A percentile compares a stretch with the other conserved stretches of the same genome.
These are phyloP conservation scores for Suhomyces prunicola DNA, from an alignment of 805 yeast genomes.

Conservation along the genomic window DNA sequence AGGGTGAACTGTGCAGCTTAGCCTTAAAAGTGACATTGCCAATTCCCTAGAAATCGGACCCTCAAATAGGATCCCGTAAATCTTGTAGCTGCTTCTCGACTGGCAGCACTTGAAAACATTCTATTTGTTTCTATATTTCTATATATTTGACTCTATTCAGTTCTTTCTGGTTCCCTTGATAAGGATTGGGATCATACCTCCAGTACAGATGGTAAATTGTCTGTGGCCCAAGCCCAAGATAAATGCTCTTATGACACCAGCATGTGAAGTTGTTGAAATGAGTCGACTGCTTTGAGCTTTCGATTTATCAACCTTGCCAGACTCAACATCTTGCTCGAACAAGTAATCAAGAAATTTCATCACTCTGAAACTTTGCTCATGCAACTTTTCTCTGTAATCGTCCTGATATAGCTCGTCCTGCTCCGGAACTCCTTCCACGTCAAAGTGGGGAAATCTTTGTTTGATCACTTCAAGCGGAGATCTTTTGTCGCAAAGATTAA, in stretches of 20 bases:
- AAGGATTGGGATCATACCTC: conserved; percentile 62
- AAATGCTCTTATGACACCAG: conserved; percentile 55
- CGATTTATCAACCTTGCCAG: conserved; percentile 19
- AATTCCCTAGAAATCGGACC: not conserved
- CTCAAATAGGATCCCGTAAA: not conserved
- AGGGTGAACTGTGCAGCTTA: not conserved
- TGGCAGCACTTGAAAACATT: not conserved
- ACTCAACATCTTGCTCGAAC: conserved; percentile 21
- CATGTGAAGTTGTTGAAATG: conserved; percentile 55
- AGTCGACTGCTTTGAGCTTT: conserved; percentile 18
- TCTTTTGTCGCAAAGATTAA: conserved; percentile 59
- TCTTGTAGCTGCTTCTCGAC: not conserved
- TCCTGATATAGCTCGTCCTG: conserved; percentile 46
- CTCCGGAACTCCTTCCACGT: conserved; percentile 36
- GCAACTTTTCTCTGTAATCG: conserved; percentile 46
- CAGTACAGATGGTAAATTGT: conserved; percentile 57
- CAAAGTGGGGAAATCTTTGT: conserved; percentile 35
- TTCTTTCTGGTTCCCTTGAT: conserved; percentile 39
- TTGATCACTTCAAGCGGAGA: conserved; percentile 36
- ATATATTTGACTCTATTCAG: not conserved
- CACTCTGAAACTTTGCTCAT: conserved; percentile 50
- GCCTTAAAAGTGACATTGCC: not conserved
- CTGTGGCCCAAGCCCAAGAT: conserved; percentile 54
- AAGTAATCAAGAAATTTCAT: conserved; percentile 40
- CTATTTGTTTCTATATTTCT: not conserved